Conservation (phyloP, 179 eudicot genomes). For the Dionaea muscipula region DNA sequence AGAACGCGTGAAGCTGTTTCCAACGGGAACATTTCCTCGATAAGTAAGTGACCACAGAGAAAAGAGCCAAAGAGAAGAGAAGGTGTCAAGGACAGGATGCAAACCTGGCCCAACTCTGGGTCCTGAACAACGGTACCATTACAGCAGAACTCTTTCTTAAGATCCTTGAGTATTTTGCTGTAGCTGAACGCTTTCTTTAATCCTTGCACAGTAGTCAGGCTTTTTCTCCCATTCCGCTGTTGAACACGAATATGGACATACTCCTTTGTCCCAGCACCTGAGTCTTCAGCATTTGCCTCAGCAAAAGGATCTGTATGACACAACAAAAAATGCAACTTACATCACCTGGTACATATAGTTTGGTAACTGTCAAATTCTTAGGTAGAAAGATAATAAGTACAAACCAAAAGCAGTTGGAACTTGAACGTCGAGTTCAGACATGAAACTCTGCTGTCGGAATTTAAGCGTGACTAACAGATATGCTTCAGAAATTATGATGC, state of each 20-base stretch:
- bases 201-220: conserved; percentile 68
- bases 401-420: conserved; percentile 41
- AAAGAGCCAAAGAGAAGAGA: neutral
- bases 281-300: conserved; percentile 61
- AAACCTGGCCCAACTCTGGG: conserved; percentile 35
- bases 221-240: conserved; percentile 60
- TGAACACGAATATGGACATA: conserved; percentile 68
- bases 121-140: conserved; percentile 46
- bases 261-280: conserved; percentile 63
- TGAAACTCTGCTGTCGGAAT: conserved; percentile 31
- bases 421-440: conserved; percentile 48
- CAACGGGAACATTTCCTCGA: no score
- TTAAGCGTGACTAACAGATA: neutral
- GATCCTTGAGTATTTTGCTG: conserved; percentile 47
- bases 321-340: neutral
- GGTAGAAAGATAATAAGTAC: conserved; percentile 5
- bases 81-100: neutral
- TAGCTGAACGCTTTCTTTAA: conserved; percentile 60
- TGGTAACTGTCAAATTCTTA: neutral
- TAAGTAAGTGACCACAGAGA: neutral
- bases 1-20: no score
- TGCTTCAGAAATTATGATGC: neutral
- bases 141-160: conserved; percentile 44
- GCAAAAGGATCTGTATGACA: conserved; percentile 42
- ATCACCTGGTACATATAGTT: neutral